These are phyloP conservation scores for Kokia cookei DNA, from an alignment of 441 rosid genomes.

Conservation along the genomic window DNA sequence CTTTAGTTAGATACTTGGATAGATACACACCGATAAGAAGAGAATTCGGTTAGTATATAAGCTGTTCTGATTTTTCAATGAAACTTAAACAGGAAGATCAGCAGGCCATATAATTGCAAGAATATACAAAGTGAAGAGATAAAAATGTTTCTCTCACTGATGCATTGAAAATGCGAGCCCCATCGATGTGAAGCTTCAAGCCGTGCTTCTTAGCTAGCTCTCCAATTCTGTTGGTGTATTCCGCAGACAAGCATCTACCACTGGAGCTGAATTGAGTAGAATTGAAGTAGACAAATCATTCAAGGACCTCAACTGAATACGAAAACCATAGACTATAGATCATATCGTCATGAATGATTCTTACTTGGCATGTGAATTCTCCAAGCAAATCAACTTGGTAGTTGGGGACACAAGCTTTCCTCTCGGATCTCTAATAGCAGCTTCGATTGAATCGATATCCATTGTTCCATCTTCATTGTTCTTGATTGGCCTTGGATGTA, in stretches of 20 bases:
- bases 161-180: constrained; percentile 93
- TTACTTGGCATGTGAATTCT: constrained; percentile 94
- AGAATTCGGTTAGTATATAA: neutral
- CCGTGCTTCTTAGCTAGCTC: constrained; percentile 76
- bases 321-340: no score
- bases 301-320: no score
- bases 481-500: constrained; percentile 77
- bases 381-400: constrained; percentile 89
- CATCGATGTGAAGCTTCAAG: constrained; percentile 88
- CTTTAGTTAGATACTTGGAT: constrained; percentile 10
- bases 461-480: constrained; percentile 80
- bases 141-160: constrained; percentile 43
- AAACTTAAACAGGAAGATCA: neutral
- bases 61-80: neutral
- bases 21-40: neutral
- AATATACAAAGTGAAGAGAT: neutral
- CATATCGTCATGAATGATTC: constrained; percentile 5
- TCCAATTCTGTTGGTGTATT: constrained; percentile 70
- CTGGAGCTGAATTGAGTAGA: constrained; percentile 54
- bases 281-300: neutral
- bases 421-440: constrained; percentile 63
- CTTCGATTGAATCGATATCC: constrained; percentile 66
- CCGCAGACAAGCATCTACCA: constrained; percentile 72
- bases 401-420: constrained; percentile 74
- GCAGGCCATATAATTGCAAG: neutral